Evolutionary conservation across 768 basidiomycete genomes (phyloP), one percentile per base, ranked within the genome.

Genomic region (Termitomyces sp.): DNA sequence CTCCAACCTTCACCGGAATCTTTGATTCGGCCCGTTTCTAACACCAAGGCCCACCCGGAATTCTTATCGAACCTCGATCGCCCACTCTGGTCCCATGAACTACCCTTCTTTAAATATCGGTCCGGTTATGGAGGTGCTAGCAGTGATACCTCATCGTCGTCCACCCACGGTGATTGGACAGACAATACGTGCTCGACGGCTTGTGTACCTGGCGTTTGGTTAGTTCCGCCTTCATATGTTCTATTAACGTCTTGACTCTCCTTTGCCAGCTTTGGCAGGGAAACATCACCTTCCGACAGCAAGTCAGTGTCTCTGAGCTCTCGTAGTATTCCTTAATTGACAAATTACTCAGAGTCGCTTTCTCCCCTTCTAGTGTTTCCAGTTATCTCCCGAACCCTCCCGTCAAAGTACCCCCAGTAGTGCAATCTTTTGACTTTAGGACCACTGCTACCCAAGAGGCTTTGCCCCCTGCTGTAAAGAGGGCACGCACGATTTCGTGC

Each of bases 81-180:
- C n/a, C 31, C 42, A 20, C 26, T 8, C 15, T 4, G 34, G 16
- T 31, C 34, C 29, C 31, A 29, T 37, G 18, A 51, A 39, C 36
- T 9, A 10, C 18, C 26, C 26, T 18, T 41, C 12, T n/a, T 28
- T 6, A 29, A 12, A 12, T 1, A 39, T 41, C 37, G 12, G n/a
- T 18, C 29, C 15, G 51, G 39, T 8, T 28, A 33, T 9, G 24
- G 29, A 34, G 3, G 45, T 28, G 50, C 28, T 45, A 54, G 4
- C 52, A 54, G 37, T 4, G 50, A 54, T 3, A 33, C 51, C 13
- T 39, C 51, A 16, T 59, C 58, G 41, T 62, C 57, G 15, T 61
- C 61, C n/a, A 31, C n/a, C 12, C 34, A 39, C 3, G 42, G 47
- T 26, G 55, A 57, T 15, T 47, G 51, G 51, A 31, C 41, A 15